Conservation (phyloP, 768 basidiomycete genomes). For the Pleurotus tuoliensis region DNA sequence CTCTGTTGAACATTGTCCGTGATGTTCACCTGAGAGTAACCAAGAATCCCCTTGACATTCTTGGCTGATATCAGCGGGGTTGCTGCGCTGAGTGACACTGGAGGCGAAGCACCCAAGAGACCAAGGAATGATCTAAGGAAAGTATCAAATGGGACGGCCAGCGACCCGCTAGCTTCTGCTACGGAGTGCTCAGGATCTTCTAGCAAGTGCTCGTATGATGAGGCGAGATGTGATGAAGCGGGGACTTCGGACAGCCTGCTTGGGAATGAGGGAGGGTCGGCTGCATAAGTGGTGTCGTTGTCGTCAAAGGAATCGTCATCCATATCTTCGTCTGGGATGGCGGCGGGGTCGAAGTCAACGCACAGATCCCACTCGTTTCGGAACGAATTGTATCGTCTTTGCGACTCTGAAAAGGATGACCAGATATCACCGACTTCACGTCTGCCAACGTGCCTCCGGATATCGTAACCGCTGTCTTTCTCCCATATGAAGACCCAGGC, state of each 20-base stretch:
- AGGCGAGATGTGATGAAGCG: no score
- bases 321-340: slow-evolving; percentile 5
- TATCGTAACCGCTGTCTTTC: slow-evolving; percentile 16
- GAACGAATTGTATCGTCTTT: slow-evolving; percentile 15
- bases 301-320: slow-evolving; percentile 5
- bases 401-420: slow-evolving; percentile 10
- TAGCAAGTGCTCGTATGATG: no score
- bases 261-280: no score
- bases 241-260: no score
- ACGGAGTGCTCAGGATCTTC: no score
- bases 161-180: no score
- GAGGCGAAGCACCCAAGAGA: no score
- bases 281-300: neutral
- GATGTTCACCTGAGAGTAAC: neutral
- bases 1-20: neutral
- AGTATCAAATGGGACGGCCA: no score
- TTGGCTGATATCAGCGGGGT: no score
- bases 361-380: slow-evolving; percentile 20
- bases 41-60: neutral
- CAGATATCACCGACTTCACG: slow-evolving; percentile 11
- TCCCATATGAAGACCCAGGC: slow-evolving; percentile 19
- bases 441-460: slow-evolving; percentile 12
- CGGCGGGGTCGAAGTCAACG: slow-evolving; percentile 10
- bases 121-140: no score
- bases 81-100: no score